phyloP scores from a whole-genome alignment of 106 monocot species.

The Alisma plantagoaquatica region DNA sequence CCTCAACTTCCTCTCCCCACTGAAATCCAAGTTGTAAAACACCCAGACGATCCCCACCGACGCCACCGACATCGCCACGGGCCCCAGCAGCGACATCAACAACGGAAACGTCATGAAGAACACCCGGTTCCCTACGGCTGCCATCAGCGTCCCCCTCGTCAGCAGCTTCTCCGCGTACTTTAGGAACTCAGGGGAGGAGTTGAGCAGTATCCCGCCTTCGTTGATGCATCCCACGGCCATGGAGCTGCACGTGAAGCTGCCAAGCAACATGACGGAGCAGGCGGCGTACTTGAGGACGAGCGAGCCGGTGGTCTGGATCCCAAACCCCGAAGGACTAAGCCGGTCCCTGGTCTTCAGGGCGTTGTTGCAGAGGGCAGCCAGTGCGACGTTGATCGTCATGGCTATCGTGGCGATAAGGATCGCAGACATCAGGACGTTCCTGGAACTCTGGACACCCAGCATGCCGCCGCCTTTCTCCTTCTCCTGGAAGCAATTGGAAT shows the following conservation, averaged over 20 bases:
- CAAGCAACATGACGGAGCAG: slow-evolving; percentile 14
- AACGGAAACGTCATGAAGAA: slow-evolving; percentile 16
- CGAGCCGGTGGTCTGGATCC: slow-evolving; percentile 12
- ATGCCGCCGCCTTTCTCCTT: slow-evolving; percentile 30
- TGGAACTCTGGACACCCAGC: slow-evolving; percentile 40
- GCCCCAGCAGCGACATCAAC: slow-evolving; percentile 38
- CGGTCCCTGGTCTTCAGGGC: slow-evolving; percentile 16
- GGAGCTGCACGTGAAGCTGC: slow-evolving; percentile 29
- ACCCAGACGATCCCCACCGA: slow-evolving; percentile 21
- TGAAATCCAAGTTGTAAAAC: slow-evolving; percentile 36
- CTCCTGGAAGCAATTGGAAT: slow-evolving; percentile 8
- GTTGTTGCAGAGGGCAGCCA: slow-evolving; percentile 41
- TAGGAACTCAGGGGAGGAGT: slow-evolving; percentile 2
- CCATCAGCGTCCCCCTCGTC: slow-evolving; percentile 23
- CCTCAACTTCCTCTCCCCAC: neutral
- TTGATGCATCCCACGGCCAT: slow-evolving; percentile 26
- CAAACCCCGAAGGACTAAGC: slow-evolving; percentile 13
- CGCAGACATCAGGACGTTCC: slow-evolving; percentile 35
- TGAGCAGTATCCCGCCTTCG: slow-evolving; percentile 28
- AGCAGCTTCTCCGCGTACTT: slow-evolving; percentile 8
- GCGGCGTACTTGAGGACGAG: slow-evolving; percentile 19
- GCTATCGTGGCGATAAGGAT: slow-evolving; percentile 41
- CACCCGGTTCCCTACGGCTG: slow-evolving; percentile 25
- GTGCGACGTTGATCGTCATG: slow-evolving; percentile 25
- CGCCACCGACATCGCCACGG: slow-evolving; percentile 30